Percentiles rank a stretch among this genome's conserved stretches.
These are phyloP conservation scores for Verbena officinalis DNA, from an alignment of 257 asterid species.

Conservation along the genomic window DNA sequence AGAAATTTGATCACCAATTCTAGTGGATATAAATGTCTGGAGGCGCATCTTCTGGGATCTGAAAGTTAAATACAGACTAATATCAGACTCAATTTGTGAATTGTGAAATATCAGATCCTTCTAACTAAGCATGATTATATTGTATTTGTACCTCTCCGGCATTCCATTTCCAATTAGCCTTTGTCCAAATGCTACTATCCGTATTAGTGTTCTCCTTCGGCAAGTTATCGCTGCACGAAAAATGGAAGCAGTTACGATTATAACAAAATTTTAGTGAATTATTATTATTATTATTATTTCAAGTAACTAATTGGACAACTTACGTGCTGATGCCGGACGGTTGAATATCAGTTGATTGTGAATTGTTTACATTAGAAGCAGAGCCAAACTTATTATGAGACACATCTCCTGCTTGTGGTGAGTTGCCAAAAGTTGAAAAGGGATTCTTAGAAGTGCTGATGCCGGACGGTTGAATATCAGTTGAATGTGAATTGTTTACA, in stretches of 20 bases:
- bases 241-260: constrained; percentile 19
- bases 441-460: constrained; percentile 34
- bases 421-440: constrained; percentile 43
- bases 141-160: constrained; percentile 74
- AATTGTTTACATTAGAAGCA: constrained; percentile 22
- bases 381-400: constrained; percentile 21
- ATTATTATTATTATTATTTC: too few relatives aligned
- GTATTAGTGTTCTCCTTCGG: constrained; percentile 35
- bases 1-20: constrained; percentile 22
- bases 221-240: constrained; percentile 42
- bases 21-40: constrained; percentile 50
- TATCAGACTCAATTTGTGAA: constrained; percentile 2
- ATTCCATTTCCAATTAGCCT: constrained; percentile 69
- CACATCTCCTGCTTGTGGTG: constrained; percentile 44
- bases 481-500: constrained; percentile 24
- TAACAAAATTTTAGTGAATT: too few relatives aligned
- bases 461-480: constrained; percentile 29
- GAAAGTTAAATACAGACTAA: constrained; percentile 15
- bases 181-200: constrained; percentile 67
- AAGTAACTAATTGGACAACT: constrained; percentile 31
- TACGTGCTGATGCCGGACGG: constrained; percentile 42
- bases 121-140: not conserved
- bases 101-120: too few relatives aligned
- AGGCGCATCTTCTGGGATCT: constrained; percentile 83
- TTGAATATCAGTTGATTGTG: constrained; percentile 28